Base-by-base conservation (phyloP, 2,329 filamentous ascomycete genomes). In the Raffaelea albimanens region DNA sequence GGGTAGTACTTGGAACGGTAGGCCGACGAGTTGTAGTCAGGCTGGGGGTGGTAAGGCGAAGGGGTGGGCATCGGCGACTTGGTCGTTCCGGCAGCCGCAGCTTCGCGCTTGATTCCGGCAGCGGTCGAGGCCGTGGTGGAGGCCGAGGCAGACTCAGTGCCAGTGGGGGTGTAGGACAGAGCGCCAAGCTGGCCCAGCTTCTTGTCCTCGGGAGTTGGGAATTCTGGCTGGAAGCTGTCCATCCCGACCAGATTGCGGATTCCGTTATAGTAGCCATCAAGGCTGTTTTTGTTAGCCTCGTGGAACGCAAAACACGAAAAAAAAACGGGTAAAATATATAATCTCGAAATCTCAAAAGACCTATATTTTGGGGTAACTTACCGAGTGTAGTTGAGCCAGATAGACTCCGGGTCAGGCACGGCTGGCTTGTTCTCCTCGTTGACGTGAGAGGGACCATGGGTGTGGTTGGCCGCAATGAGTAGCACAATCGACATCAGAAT, bases 251-350 rank as follows among this genome's bases (percentile, higher is more conserved):
- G 63, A 0, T 79, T 78, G 55, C 82, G 78, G 47, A 95, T 72
- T 5, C 89, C 89, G 38, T 84, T 81, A 63, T 87, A 88, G 61
- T 91, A 95, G 40, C 84, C 77, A 55, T 83, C 80, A 47, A 95
- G 80, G 56, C 91, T 94, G 53, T 39, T 29, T 4, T 13, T 43
- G 34, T 9, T 21, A 20, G 21, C 25, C 8, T 39, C 10, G 21
- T 20, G 7, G 25, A 7, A 29, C 25, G 11, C 13, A 1, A 10
- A 7, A 5, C 8, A 7, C 14, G 3, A 38, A 5, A 16, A n/a
- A n/a, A n/a, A n/a, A n/a, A n/a, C n/a, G n/a, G n/a, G n/a, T n/a
- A n/a, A n/a, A n/a, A n/a, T n/a, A n/a, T n/a, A n/a, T n/a, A n/a
- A n/a, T n/a, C n/a, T n/a, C n/a, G n/a, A n/a, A n/a, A n/a, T n/a